Base-by-base conservation (phyloP, 805 yeast species). In the Wickerhamomyces xylosicus region DNA sequence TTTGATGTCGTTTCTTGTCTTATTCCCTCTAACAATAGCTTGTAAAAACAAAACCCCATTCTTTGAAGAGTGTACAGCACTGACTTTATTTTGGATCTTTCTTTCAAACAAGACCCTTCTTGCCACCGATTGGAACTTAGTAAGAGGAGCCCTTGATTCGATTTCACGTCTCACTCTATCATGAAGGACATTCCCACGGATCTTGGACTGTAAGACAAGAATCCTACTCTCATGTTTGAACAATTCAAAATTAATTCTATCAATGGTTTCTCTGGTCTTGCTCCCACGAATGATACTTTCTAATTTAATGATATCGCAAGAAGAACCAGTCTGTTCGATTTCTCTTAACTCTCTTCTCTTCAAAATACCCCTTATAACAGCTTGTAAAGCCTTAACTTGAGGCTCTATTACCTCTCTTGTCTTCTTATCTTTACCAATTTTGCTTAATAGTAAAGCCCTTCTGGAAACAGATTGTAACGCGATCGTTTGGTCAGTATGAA, bases 401-500 rank as follows among this genome's bases (percentile, higher is more conserved):
- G 42, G 34, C 28, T 47, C 46, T 27, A 59, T 47, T 13, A 37
- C 43, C 5, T 34, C 34, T 29, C 48, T 34, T 33, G 27, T 46
- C 53, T 64, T 35, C 56, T 50, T 8, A 64, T 57, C 43, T 44
- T 56, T 34, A 42, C 45, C 38, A 34, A 36, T 42, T 14, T 39
- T 52, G 10, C 42, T 43, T 43, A 64, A 51, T 3, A 48, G 35
- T n/a, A 65, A 31, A 10, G 60, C 54, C 9, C 85, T 84, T 54
- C 85, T 66, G 7, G 71, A 58, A 0, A 66, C 47, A 0, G 80
- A 60, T 48, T 75, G 77, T 17, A 81, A 58, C 9, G 52, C 54
- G 3, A 69, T 56, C 18, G 80, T 52, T 18, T 72, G 74, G 11
- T 68, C 71, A 6, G 67, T 67, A 47, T 73, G 74, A 1, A 83